Conservation (phyloP, 2,329 filamentous ascomycete species). For the Trichoderma guizhouense region DNA sequence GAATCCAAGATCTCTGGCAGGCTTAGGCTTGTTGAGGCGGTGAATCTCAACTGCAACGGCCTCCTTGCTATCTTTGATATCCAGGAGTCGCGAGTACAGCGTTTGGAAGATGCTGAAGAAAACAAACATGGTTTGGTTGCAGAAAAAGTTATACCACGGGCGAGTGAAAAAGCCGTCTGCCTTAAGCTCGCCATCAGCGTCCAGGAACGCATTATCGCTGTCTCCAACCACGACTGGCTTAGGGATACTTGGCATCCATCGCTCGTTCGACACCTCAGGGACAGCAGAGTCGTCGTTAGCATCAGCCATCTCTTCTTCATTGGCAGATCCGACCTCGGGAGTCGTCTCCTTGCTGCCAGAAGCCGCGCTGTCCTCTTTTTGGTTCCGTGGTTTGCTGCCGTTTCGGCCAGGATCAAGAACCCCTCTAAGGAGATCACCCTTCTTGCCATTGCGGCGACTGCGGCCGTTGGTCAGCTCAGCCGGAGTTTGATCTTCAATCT, state of each 20-base stretch:
- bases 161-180: constrained; percentile 78
- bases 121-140: constrained; percentile 86
- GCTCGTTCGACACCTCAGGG: constrained; percentile 61
- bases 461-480: constrained; percentile 68
- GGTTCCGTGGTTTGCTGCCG: constrained; percentile 64
- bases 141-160: constrained; percentile 83
- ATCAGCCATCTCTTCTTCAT: constrained; percentile 71
- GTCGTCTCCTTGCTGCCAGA: constrained; percentile 85
- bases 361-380: constrained; percentile 73
- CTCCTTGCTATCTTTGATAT: constrained; percentile 75
- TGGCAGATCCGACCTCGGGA: constrained; percentile 74
- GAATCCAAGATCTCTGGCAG: constrained; percentile 79
- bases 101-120: constrained; percentile 93
- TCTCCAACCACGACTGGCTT: constrained; percentile 50
- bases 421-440: constrained; percentile 76
- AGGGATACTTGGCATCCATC: constrained; percentile 62
- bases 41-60: constrained; percentile 71
- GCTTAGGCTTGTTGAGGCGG: constrained; percentile 70
- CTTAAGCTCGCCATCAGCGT: constrained; percentile 62
- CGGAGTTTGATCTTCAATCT: constrained; percentile 68
- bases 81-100: constrained; percentile 79
- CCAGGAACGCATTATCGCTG: constrained; percentile 56
- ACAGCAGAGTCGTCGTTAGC: constrained; percentile 54
- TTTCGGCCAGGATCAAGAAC: constrained; percentile 77
- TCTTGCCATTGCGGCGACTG: constrained; percentile 69